phyloP scores from a whole-genome alignment of 768 basidiomycete species.

The Cantharellus anzutake region DNA sequence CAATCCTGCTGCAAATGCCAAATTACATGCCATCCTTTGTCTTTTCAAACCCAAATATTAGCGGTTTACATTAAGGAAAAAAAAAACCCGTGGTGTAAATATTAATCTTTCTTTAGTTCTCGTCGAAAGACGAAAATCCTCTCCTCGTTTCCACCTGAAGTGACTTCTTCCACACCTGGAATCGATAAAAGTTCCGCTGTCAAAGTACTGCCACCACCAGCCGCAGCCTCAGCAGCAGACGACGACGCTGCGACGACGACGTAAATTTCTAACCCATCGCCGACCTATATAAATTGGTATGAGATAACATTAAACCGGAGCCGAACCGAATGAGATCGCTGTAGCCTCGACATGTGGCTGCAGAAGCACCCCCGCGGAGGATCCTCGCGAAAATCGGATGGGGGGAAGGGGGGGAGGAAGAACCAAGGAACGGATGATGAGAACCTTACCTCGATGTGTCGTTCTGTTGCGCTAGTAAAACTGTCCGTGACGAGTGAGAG shows the following conservation, averaged over 20 bases:
- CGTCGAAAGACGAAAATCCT: slow-evolving; percentile 56
- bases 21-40: too few species aligned
- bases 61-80: too few species aligned
- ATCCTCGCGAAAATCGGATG: background rate
- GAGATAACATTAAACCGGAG: too few species aligned
- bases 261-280: slow-evolving; percentile 87
- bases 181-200: slow-evolving; percentile 34
- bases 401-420: background rate
- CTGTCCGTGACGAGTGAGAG: slow-evolving; percentile 83
- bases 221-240: slow-evolving; percentile 26
- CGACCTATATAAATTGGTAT: slow-evolving; percentile 36
- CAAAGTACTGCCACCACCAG: slow-evolving; percentile 29
- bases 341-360: too few species aligned
- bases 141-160: slow-evolving; percentile 23
- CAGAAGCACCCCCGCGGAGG: too few species aligned
- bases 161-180: slow-evolving; percentile 43
- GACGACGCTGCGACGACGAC: slow-evolving; percentile 25
- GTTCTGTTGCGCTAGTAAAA: slow-evolving; percentile 92
- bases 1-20: too few species aligned
- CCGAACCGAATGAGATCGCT: too few species aligned
- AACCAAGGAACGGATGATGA: background rate
- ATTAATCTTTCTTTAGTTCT: slow-evolving; percentile 68
- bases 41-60: too few species aligned
- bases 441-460: slow-evolving; percentile 76
- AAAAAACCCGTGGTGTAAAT: too few species aligned